Evolutionary conservation across 1,284 basidiomycete species (phyloP), one percentile per base, ranked within the genome.

Genomic region (Wallemia hederae): DNA sequence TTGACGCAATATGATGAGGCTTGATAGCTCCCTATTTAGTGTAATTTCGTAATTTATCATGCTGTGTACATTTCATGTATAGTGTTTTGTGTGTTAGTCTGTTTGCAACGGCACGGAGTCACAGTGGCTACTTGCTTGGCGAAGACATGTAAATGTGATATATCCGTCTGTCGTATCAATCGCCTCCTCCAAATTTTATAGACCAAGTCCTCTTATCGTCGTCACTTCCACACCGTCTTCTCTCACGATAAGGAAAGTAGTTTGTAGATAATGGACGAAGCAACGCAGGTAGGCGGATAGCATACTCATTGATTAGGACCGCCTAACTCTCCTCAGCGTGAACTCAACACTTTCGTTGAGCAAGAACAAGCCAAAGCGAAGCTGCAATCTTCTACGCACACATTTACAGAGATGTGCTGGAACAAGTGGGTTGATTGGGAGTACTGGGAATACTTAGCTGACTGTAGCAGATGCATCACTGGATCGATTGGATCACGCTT

Each of bases 1-100:
- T 84, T 92, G 69, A 77, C 28, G 2, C 24, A 27, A 29, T 64
- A 62, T 66, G 67, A 7, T 65, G 59, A 59, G 39, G n/a, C n/a
- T n/a, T n/a, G n/a, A n/a, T n/a, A n/a, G n/a, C n/a, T n/a, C n/a
- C n/a, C n/a, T n/a, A n/a, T n/a, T n/a, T n/a, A n/a, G n/a, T n/a
- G n/a, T n/a, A n/a, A n/a, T n/a, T n/a, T n/a, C n/a, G n/a, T n/a
- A n/a, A n/a, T n/a, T n/a, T n/a, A n/a, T n/a, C n/a, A n/a, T n/a
- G n/a, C n/a, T n/a, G n/a, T 33, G 31, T 33, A 33, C 19, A 33
- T 33, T 33, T 7, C 31, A 33, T 33, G 31, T 33, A n/a, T n/a
- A n/a, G n/a, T n/a, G n/a, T n/a, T n/a, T n/a, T n/a, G n/a, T n/a
- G n/a, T n/a, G n/a, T n/a, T n/a, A n/a, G n/a, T n/a, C n/a, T n/a